These are phyloP conservation scores for Eucalyptus leucophloia DNA, from an alignment of 345 rosid genomes.

Conservation along the genomic window DNA sequence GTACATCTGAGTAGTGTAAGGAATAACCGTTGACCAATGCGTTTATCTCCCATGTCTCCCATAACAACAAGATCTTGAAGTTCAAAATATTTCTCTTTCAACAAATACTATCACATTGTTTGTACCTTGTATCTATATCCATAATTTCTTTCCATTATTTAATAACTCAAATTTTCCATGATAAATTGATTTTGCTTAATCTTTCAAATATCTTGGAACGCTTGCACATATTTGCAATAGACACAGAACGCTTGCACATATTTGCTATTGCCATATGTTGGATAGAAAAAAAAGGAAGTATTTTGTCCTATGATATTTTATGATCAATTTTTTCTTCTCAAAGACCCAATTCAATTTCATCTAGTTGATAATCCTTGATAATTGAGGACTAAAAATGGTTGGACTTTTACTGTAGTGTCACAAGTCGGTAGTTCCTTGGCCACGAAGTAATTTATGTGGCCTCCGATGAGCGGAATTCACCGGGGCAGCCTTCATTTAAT, in stretches of 20 bases:
- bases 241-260: neutral
- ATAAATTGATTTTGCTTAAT: neutral
- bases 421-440: no score
- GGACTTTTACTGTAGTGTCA: neutral
- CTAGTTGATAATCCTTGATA: neutral
- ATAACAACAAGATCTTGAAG: neutral
- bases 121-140: neutral
- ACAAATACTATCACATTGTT: neutral
- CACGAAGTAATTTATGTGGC: accelerated
- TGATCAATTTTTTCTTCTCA: neutral
- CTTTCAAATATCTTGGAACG: neutral
- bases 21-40: neutral
- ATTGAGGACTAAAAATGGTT: neutral
- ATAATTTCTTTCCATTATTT: neutral
- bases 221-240: neutral
- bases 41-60: neutral
- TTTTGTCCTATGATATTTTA: neutral
- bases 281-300: neutral
- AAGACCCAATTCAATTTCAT: neutral
- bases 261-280: neutral
- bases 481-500: accelerated
- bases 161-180: neutral
- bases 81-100: neutral
- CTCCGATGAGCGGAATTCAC: no score
- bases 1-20: neutral